Evolutionary conservation across 2,329 filamentous ascomycete species (phyloP).

Genomic region (Fusarium temperatum): DNA sequence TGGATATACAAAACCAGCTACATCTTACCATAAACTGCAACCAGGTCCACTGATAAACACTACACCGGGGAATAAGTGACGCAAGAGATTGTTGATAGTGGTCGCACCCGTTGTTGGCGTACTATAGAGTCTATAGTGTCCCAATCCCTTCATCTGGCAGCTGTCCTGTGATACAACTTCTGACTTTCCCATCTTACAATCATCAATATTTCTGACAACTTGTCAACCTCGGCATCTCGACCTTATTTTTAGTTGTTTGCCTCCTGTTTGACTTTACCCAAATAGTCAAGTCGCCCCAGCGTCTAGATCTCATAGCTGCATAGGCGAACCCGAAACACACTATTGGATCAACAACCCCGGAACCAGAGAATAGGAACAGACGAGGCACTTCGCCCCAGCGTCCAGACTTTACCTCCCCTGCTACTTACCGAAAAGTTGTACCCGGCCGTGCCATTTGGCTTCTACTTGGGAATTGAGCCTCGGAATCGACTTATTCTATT

Average conservation of each 20-base stretch:
- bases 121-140: conserved; percentile 8
- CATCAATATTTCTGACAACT: not conserved
- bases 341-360: not conserved
- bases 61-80: conserved; percentile 16
- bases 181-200: not conserved
- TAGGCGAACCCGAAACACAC: conserved; percentile 3
- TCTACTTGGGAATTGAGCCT: not conserved
- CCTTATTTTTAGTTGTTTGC: not conserved
- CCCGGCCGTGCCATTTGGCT: not conserved
- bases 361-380: not conserved
- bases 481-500: not conserved
- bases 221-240: not conserved
- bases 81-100: conserved; percentile 1
- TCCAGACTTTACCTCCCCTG: not conserved
- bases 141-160: not conserved
- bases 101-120: not conserved
- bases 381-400: conserved; percentile 8
- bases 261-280: not conserved
- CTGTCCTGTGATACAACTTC: not conserved
- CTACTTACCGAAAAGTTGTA: not conserved
- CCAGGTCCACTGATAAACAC: not conserved
- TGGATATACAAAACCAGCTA: not conserved
- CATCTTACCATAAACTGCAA: not conserved
- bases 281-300: not conserved
- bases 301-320: not conserved